A percentile compares a stretch with the other conserved stretches of the same genome.
phyloP scores from a whole-genome alignment of 2,329 filamentous ascomycete genomes.

The Aspergillus flavus region DNA sequence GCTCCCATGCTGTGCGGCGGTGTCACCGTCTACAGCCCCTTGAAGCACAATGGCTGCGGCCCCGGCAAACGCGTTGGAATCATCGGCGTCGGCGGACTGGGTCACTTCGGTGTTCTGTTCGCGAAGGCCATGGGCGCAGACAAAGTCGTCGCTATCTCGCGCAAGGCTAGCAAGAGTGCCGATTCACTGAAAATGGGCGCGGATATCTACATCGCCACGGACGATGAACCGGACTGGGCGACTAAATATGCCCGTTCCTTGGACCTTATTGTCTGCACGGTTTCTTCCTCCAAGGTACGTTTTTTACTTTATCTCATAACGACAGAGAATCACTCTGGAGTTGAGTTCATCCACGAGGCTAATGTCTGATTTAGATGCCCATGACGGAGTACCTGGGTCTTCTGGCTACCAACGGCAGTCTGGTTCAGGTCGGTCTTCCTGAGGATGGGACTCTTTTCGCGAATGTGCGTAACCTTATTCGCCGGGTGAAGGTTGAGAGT shows the following conservation, averaged over 20 bases:
- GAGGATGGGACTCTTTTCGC: slow-evolving; percentile 59
- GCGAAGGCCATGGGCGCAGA: slow-evolving; percentile 72
- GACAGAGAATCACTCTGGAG: background rate
- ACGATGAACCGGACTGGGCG: slow-evolving; percentile 58
- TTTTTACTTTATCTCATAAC: too few relatives aligned
- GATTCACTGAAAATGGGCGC: slow-evolving; percentile 61
- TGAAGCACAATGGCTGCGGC: slow-evolving; percentile 68
- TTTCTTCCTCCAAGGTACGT: slow-evolving; percentile 54
- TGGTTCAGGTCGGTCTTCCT: slow-evolving; percentile 68
- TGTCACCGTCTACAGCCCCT: slow-evolving; percentile 71
- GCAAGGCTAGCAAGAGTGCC: slow-evolving; percentile 52
- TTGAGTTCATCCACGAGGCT: background rate
- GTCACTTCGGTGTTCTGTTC: slow-evolving; percentile 72
- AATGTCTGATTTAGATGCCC: slow-evolving; percentile 55
- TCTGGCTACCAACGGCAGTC: slow-evolving; percentile 59
- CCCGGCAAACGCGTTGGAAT: slow-evolving; percentile 74
- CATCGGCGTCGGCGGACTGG: slow-evolving; percentile 72
- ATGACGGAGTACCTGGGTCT: slow-evolving; percentile 63
- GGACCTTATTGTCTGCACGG: slow-evolving; percentile 61
- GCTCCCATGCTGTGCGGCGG: slow-evolving; percentile 80
- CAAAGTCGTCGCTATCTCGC: slow-evolving; percentile 59
- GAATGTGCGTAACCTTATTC: slow-evolving; percentile 59
- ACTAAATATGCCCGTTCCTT: slow-evolving; percentile 51
- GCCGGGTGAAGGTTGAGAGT: slow-evolving; percentile 56
- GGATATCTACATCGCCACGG: slow-evolving; percentile 58